Evolutionary conservation across 2,329 filamentous ascomycete species (phyloP).

Genomic region (Colletotrichum horii): DNA sequence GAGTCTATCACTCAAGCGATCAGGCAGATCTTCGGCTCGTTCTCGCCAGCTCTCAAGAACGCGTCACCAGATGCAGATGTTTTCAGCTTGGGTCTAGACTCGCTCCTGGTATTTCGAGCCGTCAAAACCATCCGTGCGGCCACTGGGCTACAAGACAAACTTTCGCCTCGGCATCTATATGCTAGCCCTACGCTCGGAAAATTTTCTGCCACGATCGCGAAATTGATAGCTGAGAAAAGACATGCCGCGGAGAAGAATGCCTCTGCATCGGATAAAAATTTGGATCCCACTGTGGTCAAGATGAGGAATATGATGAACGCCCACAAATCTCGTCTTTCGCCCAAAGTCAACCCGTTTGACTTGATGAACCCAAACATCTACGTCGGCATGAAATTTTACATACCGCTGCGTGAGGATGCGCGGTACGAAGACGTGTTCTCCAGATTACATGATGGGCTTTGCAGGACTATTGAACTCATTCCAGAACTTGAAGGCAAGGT

Average conservation of each 20-base stretch:
- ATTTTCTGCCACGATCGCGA: background rate
- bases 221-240: accelerated
- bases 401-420: background rate
- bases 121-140: background rate
- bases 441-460: background rate
- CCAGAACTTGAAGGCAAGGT: background rate
- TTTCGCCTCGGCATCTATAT: background rate
- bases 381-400: background rate
- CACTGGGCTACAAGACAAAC: background rate
- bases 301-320: background rate
- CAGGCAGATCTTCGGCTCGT: background rate
- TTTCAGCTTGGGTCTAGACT: background rate
- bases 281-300: background rate
- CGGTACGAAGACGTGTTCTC: background rate
- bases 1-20: background rate
- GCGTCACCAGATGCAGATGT: background rate
- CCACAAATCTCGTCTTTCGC: background rate
- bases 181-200: background rate
- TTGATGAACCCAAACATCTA: background rate
- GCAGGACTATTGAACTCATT: background rate
- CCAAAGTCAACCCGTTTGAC: background rate
- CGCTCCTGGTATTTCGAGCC: background rate
- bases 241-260: background rate
- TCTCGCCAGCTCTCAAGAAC: background rate
- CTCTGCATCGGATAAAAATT: background rate